Evolutionary conservation across 2,329 filamentous ascomycete species (phyloP), one percentile per base, ranked within the genome.

Genomic region (Pseudogymnoascus sp.): DNA sequence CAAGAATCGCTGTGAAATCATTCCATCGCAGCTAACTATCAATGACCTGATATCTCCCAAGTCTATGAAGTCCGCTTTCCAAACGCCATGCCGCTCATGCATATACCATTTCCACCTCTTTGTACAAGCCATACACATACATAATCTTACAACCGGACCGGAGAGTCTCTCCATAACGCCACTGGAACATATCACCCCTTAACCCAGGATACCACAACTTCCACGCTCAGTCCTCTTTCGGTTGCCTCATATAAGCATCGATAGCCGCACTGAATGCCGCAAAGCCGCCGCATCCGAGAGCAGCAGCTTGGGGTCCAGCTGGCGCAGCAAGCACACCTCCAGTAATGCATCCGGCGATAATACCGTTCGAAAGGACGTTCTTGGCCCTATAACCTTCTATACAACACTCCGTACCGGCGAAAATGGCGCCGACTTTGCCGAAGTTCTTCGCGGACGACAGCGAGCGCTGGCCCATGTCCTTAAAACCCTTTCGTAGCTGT

Each of bases 321-420:
- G 88, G 90, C 64, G 89, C 85, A 57, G 91, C 93, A 65, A 99
- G 75, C 60, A 94, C 89, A 15, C 90, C 94, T 14, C 94, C 94
- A 8, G 94, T 97, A 60, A 97, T 78, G 72, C 93, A 97, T 0
- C 94, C 94, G 0, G 92, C 91, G 4, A 87, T 84, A 4, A 94
- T 86, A 60, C 91, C 91, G 77, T 99, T 99, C 65, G 79, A 84
- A 30, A 97, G 75, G 74, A 97, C 94, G 75, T 97, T 97, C 79
- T 96, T 97, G 20, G 92, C 94, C 30, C 94, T 83, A 69, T 90
- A 82, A 0, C 92, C 92, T 75, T 99, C 94, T 71, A 99, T 91
- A 66, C 90, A 91, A 78, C 94, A 99, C 77, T 99, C 94, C 60
- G 94, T 96, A 39, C 93, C 93, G 14, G 86, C 83, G 78, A 95